Percentiles rank a stretch among this genome's conserved stretches.
Evolutionary conservation across 768 basidiomycete species (phyloP).

Genomic region (Rhizopogon sp.): DNA sequence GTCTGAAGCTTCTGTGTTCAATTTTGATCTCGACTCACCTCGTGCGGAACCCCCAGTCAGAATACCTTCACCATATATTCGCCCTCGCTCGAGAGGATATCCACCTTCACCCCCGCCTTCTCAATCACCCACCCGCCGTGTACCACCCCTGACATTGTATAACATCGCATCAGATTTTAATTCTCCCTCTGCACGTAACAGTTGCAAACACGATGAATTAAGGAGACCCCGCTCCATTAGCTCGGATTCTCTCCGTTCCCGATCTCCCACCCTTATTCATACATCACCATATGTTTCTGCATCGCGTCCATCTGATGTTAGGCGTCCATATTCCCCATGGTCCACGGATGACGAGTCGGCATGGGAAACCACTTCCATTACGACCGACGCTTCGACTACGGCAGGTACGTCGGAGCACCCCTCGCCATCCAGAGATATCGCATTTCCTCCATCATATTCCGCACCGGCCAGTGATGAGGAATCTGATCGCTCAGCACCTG

Average conservation of each 20-base stretch:
- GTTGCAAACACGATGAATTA: neutral
- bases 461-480: slow-evolving; percentile 13
- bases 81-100: slow-evolving; percentile 41
- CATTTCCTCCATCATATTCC: slow-evolving; percentile 10
- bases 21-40: slow-evolving; percentile 26
- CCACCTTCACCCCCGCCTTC: slow-evolving; percentile 51
- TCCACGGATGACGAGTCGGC: slow-evolving; percentile 74
- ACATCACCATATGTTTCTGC: slow-evolving; percentile 22
- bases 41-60: slow-evolving; percentile 13
- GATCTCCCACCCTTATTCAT: slow-evolving; percentile 36
- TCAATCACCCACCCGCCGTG: slow-evolving; percentile 34
- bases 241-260: slow-evolving; percentile 19
- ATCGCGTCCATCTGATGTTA: slow-evolving; percentile 10
- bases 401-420: slow-evolving; percentile 34
- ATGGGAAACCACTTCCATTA: slow-evolving; percentile 68
- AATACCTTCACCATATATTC: slow-evolving; percentile 35
- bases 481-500: slow-evolving; percentile 3
- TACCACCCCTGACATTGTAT: slow-evolving; percentile 26
- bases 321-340: slow-evolving; percentile 49
- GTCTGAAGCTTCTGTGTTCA: slow-evolving; percentile 33
- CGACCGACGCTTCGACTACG: slow-evolving; percentile 57
- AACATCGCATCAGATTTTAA: slow-evolving; percentile 7
- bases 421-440: slow-evolving; percentile 23
- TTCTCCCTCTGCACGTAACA: neutral
- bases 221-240: slow-evolving; percentile 1